phyloP scores from a whole-genome alignment of 805 yeast species.

The Ogataea neopini region DNA sequence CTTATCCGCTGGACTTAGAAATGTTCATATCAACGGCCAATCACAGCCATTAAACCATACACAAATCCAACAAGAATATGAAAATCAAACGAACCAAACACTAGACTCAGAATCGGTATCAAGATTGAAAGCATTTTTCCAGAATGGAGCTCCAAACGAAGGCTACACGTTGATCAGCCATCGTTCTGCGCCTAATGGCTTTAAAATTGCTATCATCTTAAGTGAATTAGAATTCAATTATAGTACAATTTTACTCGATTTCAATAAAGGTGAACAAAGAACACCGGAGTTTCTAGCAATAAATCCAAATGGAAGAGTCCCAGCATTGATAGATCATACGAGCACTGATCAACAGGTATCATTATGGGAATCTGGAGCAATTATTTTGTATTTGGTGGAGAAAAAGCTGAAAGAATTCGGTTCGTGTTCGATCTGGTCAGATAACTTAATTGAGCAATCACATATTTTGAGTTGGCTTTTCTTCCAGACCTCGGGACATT shows the following conservation, averaged over 20 bases:
- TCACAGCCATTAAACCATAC: slow-evolving; percentile 35
- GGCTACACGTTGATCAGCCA: slow-evolving; percentile 85
- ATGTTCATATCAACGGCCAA: slow-evolving; percentile 35
- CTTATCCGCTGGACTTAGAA: slow-evolving; percentile 41
- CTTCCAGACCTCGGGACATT: slow-evolving; percentile 95
- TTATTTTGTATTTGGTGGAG: slow-evolving; percentile 77
- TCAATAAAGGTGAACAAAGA: slow-evolving; percentile 85
- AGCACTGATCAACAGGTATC: slow-evolving; percentile 64
- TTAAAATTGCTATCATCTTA: slow-evolving; percentile 88
- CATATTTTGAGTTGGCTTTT: slow-evolving; percentile 88
- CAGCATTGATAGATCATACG: slow-evolving; percentile 88
- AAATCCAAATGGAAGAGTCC: slow-evolving; percentile 95
- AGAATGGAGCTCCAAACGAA: slow-evolving; percentile 62
- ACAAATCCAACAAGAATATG: slow-evolving; percentile 44
- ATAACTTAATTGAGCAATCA: slow-evolving; percentile 73
- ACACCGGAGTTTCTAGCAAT: slow-evolving; percentile 92
- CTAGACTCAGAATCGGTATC: slow-evolving; percentile 47
- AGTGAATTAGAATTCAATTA: slow-evolving; percentile 80
- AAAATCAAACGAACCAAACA: slow-evolving; percentile 45
- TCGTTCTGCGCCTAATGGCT: slow-evolving; percentile 92
- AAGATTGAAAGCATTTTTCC: slow-evolving; percentile 69
- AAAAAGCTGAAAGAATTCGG: slow-evolving; percentile 63
- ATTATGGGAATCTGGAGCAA: slow-evolving; percentile 95
- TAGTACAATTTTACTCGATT: slow-evolving; percentile 81
- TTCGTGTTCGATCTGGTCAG: slow-evolving; percentile 77